These are phyloP conservation scores for Tetrastigma voinierianum DNA, from an alignment of 164 flowering plant genomes.

Conservation along the genomic window DNA sequence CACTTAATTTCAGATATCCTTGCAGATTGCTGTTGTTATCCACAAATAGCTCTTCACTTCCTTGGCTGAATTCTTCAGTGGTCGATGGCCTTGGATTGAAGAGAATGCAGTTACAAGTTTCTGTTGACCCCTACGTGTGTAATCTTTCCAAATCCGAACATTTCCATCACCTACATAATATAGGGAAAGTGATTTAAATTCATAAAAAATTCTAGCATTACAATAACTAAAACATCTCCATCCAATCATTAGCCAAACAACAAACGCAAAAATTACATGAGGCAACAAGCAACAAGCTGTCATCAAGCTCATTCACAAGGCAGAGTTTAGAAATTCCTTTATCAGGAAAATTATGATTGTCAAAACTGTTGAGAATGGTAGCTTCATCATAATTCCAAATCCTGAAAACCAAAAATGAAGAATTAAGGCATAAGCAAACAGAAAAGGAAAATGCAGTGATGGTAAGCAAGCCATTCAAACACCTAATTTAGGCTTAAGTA, in stretches of 20 bases:
- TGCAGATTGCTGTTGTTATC: conserved; percentile 99
- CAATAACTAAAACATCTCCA: not conserved
- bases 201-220: not conserved
- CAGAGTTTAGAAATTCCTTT: conserved; percentile 91
- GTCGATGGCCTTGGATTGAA: conserved; percentile 83
- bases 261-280: conserved; percentile 60
- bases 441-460: not conserved
- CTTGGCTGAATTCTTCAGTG: too few species aligned
- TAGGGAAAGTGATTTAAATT: not conserved
- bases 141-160: conserved; percentile 92
- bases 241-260: conserved; percentile 9
- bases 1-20: conserved; percentile 83
- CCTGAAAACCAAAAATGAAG: conserved; percentile 32
- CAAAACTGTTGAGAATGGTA: conserved; percentile 68
- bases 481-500: too few species aligned
- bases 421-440: not conserved
- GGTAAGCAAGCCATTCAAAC: not conserved
- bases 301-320: conserved; percentile 93
- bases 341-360: conserved; percentile 80
- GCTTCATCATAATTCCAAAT: conserved; percentile 88
- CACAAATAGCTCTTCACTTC: conserved; percentile 83
- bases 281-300: conserved; percentile 93
- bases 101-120: conserved; percentile 94
- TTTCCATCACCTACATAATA: conserved; percentile 74
- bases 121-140: conserved; percentile 56